Evolutionary conservation across 2,329 filamentous ascomycete genomes (phyloP).

Genomic region (Hypoxylon sp.): DNA sequence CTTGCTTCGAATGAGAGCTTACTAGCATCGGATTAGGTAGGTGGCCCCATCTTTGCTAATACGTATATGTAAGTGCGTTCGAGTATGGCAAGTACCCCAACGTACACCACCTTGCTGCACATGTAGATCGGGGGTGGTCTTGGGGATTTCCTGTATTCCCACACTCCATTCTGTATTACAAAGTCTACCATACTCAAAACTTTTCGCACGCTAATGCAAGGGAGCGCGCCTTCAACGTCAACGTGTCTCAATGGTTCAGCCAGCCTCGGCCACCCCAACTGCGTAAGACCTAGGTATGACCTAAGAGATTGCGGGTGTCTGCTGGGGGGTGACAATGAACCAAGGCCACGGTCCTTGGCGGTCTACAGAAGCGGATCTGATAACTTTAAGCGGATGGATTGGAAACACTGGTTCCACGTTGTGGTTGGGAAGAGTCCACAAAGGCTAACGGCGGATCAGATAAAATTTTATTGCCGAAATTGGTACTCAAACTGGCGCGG

Average conservation of each 20-base stretch:
- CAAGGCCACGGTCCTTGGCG: slow-evolving; percentile 47
- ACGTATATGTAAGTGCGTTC: neutral
- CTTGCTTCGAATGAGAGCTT: slow-evolving; percentile 9
- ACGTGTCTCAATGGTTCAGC: slow-evolving; percentile 31
- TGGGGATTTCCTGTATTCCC: slow-evolving; percentile 29
- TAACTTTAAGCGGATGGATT: slow-evolving; percentile 55
- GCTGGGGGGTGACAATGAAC: slow-evolving; percentile 46
- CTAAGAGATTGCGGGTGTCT: slow-evolving; percentile 13
- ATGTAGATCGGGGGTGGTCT: neutral
- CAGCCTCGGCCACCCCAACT: slow-evolving; percentile 40
- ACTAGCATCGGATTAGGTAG: slow-evolving; percentile 9
- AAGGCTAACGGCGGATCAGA: slow-evolving; percentile 48
- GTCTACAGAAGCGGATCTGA: slow-evolving; percentile 56
- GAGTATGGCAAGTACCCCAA: slow-evolving; percentile 31
- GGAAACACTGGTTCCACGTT: slow-evolving; percentile 7
- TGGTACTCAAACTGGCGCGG: slow-evolving; percentile 25
- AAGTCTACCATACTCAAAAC: slow-evolving; percentile 15
- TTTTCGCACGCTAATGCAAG: slow-evolving; percentile 44
- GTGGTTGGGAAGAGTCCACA: slow-evolving; percentile 10
- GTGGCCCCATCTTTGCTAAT: slow-evolving; percentile 14
- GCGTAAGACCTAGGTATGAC: slow-evolving; percentile 39
- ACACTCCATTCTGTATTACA: slow-evolving; percentile 29
- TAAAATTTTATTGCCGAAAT: slow-evolving; percentile 42
- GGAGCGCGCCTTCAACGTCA: slow-evolving; percentile 27
- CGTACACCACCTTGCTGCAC: slow-evolving; percentile 31